Percentiles rank a stretch among this genome's conserved stretches.
Evolutionary conservation across 2,329 filamentous ascomycete genomes (phyloP).

Genomic region (Achaetomium macrosporum): DNA sequence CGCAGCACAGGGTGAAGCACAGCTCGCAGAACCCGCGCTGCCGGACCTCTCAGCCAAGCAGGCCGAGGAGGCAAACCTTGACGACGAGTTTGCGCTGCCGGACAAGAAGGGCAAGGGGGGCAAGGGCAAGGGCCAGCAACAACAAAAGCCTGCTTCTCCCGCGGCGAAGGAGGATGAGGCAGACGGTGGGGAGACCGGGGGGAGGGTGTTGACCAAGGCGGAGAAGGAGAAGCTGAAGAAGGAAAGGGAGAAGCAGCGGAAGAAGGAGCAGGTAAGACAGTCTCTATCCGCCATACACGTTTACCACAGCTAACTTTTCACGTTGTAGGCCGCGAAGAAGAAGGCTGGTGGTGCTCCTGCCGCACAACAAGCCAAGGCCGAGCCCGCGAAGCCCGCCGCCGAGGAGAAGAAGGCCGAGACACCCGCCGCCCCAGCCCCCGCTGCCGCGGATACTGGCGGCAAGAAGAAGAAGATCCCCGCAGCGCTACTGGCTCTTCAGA

Average conservation of each 20-base stretch:
- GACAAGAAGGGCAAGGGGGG: constrained; percentile 59
- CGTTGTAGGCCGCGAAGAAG: constrained; percentile 70
- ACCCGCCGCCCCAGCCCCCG: constrained; percentile 33
- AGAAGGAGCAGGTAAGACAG: constrained; percentile 80
- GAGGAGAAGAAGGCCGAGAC: constrained; percentile 44
- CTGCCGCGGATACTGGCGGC: constrained; percentile 46
- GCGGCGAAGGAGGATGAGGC: constrained; percentile 37
- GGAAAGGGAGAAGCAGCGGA: constrained; percentile 95
- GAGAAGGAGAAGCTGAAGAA: constrained; percentile 99
- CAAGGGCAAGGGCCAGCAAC: constrained; percentile 42
- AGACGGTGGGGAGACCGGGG: constrained; percentile 47
- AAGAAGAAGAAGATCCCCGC: constrained; percentile 89
- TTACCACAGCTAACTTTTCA: background rate
- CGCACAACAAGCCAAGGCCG: constrained; percentile 35
- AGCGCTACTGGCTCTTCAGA: constrained; percentile 66
- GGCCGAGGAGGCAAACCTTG: constrained; percentile 72
- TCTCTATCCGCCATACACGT: background rate
- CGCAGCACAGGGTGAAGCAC: constrained; percentile 38
- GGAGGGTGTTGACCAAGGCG: constrained; percentile 85
- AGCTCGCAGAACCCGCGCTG: constrained; percentile 36
- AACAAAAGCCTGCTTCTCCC: constrained; percentile 37
- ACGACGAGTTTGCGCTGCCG: constrained; percentile 79
- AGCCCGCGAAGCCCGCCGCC: constrained; percentile 49
- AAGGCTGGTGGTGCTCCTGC: constrained; percentile 51
- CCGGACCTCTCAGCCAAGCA: constrained; percentile 58